Base-by-base conservation (phyloP, 148 eudicot species). In the Gaultheria prostrata region DNA sequence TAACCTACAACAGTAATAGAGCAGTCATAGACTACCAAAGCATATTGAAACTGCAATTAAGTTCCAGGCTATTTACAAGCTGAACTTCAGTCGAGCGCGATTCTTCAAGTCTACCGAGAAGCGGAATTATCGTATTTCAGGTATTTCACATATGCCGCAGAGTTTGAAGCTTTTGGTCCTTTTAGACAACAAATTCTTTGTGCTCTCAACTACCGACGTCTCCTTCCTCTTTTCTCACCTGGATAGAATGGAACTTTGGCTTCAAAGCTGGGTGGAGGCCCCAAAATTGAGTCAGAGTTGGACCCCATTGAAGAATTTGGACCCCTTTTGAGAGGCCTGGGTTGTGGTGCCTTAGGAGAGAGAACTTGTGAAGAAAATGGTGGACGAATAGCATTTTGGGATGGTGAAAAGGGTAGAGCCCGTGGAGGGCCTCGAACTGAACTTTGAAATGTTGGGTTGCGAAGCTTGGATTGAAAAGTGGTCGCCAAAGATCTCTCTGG, bases 401-500 rank as follows among this genome's bases (percentile, higher is more conserved):
- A 39, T 6, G 85, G 78, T 13, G 85, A 71, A 35, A 86, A 87
- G 3, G 80, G 73, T 3, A 77, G 35, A 43, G 91, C 90, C 39
- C 76, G 86, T 82, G 83, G 86, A 80, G 65, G 80, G 30, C 86
- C 87, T n/a, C 87, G 78, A 71, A 33, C 69, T 17, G 14, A 30
- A 63, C 59, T 33, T 61, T 61, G 80, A 70, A 82, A 81, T 86
- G 83, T 56, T 84, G 89, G 71, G 73, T 76, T 82, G 18, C 73
- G 79, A 79, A 86, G 86, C 48, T 84, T 53, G 21, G 89, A 49
- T 76, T 76, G 79, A 50, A 73, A 73, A 28, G 63, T 24, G 54
- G 82, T 63, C 43, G 67, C 80, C n/a, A 74, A 35, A 51, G 87
- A 74, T 65, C 80, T 87, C 80, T 78, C 87, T 15, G 98, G 92